phyloP scores from a whole-genome alignment of 371 early-diverging fungal species.

The Mortierella sp. region DNA sequence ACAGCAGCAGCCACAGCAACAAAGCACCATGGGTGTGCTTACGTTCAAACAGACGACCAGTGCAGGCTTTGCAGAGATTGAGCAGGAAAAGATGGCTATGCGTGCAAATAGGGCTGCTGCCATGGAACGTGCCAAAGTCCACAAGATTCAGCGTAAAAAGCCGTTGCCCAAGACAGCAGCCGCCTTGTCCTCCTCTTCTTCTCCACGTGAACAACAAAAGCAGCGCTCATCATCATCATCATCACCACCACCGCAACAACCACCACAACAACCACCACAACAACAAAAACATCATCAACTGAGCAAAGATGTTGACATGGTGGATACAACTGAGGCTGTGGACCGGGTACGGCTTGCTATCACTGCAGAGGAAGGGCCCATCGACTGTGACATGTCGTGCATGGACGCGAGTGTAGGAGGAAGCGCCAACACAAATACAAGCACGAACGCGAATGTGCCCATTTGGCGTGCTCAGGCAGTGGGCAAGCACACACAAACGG shows the following conservation, averaged over 20 bases:
- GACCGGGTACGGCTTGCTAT: slow-evolving; percentile 22
- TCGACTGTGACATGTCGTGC: too few relatives aligned
- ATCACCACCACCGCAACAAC: too few relatives aligned
- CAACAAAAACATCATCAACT: background rate
- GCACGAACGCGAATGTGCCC: slow-evolving; percentile 17
- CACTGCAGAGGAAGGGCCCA: too few relatives aligned
- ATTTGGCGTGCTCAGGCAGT: slow-evolving; percentile 46
- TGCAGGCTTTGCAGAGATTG: too few relatives aligned
- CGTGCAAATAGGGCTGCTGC: background rate
- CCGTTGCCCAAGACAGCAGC: slow-evolving; percentile 8
- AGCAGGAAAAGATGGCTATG: too few relatives aligned
- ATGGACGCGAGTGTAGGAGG: too few relatives aligned
- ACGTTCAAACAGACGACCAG: too few relatives aligned
- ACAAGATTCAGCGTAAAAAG: slow-evolving; percentile 30
- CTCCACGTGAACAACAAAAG: too few relatives aligned
- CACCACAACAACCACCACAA: too few relatives aligned
- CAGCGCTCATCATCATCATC: too few relatives aligned
- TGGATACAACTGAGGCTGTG: slow-evolving; percentile 19
- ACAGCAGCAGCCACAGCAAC: background rate
- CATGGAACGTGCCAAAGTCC: slow-evolving; percentile 19
- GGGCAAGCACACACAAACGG: slow-evolving; percentile 42
- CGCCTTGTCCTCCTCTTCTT: too few relatives aligned
- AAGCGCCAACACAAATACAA: too few relatives aligned
- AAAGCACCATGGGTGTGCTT: background rate
- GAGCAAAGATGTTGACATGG: slow-evolving; percentile 7